Evolutionary conservation across 2,329 filamentous ascomycete species (phyloP), one percentile per base, ranked within the genome.

Genomic region (Mariannaea elegans): DNA sequence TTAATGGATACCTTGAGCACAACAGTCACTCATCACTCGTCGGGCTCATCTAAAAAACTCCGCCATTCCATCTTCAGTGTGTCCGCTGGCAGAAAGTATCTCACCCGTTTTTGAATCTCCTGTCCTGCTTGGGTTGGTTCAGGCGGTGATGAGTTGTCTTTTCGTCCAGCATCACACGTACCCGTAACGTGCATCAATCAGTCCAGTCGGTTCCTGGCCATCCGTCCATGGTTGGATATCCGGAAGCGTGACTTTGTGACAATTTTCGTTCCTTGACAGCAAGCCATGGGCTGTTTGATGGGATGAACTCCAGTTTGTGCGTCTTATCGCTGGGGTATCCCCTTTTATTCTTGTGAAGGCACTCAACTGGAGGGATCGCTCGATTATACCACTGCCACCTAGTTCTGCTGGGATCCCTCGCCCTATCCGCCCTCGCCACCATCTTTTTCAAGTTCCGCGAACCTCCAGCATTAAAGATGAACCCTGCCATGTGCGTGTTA

Each of bases 111-210:
- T 36, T 7, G 32, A 14, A 36, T 36, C 7, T 36, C 13, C 14
- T n/a, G 32, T 36, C 32, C 32, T 36, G 10, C 27, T 16, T 24
- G 48, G 12, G 47, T 13, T 46, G 49, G 44, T 31, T 49, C 50
- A 31, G 32, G 62, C 48, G 49, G 51, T 65, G 63, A 62, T 69
- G 67, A 62, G 65, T 62, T 69, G 67, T 70, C 63, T 21, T 21
- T 49, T 21, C 10, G 21, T 44, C 34, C 27, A 44, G 44, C 56
- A 48, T 41, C 44, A 39, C 44, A 14, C 45, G 49, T 59, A 49
- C 56, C 56, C 54, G 51, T 49, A 34, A 54, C 27, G 51, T 54
- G 56, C 56, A 36, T 39, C 44, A 32, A 36, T 39, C 44, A 32
- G 27, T 23, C 42, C 21, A 32, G 29, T 36, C 49, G 23, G 19